A percentile compares a stretch with the other conserved stretches of the same genome.
phyloP scores from a whole-genome alignment of 108 stramenopile genomes.

The Cyclostephanos tholiformis region DNA sequence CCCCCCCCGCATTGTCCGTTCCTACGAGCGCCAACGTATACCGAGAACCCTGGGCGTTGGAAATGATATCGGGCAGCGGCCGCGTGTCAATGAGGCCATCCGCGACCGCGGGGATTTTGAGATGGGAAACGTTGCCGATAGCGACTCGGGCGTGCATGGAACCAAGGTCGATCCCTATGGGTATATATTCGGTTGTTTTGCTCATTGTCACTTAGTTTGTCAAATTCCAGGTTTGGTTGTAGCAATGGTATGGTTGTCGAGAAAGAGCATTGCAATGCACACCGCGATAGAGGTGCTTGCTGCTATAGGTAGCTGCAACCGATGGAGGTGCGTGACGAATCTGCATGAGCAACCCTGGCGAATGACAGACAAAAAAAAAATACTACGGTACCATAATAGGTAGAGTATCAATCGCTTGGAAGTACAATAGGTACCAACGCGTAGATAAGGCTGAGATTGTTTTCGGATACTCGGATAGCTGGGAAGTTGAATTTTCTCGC shows the following conservation, averaged over 20 bases:
- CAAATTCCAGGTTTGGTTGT: not conserved
- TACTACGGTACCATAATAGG: no score
- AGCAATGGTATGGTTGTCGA: no score
- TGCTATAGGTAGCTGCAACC: no score
- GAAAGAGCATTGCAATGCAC: no score
- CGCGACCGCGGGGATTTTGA: constrained; percentile 24
- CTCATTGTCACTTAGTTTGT: constrained; percentile 20
- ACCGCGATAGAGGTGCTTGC: no score
- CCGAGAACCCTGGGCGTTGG: constrained; percentile 53
- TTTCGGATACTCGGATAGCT: no score
- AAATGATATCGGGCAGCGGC: constrained; percentile 46
- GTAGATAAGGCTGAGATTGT: no score
- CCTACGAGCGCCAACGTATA: constrained; percentile 54
- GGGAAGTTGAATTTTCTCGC: no score
- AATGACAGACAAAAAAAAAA: constrained; percentile 5
- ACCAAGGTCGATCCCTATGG: constrained; percentile 56
- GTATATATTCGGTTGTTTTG: constrained; percentile 50
- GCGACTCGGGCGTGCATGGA: constrained; percentile 53
- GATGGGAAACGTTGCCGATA: constrained; percentile 42
- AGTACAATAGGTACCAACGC: no score
- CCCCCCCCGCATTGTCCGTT: constrained; percentile 26
- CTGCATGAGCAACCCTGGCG: not conserved
- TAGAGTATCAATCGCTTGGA: no score
- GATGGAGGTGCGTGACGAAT: no score
- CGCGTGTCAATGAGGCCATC: constrained; percentile 30